Percentiles rank a stretch among this genome's conserved stretches.
Conservation (phyloP, 148 eudicot genomes). For the Vaccinium myrtillus region DNA sequence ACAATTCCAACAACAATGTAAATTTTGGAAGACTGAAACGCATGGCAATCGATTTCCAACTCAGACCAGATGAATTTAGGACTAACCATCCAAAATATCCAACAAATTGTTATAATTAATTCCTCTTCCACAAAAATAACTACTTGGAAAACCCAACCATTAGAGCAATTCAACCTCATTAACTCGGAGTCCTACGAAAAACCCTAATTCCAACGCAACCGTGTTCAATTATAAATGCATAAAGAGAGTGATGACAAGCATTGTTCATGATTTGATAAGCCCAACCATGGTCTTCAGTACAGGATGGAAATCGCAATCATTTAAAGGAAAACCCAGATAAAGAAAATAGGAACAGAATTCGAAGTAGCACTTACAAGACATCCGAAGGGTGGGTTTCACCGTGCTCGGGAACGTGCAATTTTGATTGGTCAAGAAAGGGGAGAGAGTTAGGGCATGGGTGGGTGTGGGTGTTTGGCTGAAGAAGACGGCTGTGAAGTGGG, state of each 20-base stretch:
- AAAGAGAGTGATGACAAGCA: background rate
- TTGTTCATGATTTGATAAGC: background rate
- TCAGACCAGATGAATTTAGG: background rate
- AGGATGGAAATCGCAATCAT: background rate
- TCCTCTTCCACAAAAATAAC: background rate
- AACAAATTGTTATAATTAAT: background rate
- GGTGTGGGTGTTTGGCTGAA: constrained; percentile 23
- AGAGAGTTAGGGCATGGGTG: constrained; percentile 25
- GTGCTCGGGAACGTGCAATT: background rate
- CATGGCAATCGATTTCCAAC: background rate
- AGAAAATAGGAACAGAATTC: background rate
- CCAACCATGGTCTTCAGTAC: background rate
- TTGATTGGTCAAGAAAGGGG: constrained; percentile 7
- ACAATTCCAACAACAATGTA: background rate
- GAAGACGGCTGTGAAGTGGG: constrained; percentile 25
- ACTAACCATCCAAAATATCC: background rate
- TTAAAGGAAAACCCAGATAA: background rate
- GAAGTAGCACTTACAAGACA: constrained; percentile 17
- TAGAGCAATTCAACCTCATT: background rate
- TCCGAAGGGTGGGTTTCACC: constrained; percentile 14
- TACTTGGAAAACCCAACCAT: background rate
- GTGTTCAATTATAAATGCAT: background rate
- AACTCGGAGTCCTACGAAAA: background rate
- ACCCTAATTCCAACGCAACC: background rate
- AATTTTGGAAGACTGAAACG: background rate